Evolutionary conservation across 2,329 filamentous ascomycete genomes (phyloP).

Genomic region (Talaromyces albobiverticillius): DNA sequence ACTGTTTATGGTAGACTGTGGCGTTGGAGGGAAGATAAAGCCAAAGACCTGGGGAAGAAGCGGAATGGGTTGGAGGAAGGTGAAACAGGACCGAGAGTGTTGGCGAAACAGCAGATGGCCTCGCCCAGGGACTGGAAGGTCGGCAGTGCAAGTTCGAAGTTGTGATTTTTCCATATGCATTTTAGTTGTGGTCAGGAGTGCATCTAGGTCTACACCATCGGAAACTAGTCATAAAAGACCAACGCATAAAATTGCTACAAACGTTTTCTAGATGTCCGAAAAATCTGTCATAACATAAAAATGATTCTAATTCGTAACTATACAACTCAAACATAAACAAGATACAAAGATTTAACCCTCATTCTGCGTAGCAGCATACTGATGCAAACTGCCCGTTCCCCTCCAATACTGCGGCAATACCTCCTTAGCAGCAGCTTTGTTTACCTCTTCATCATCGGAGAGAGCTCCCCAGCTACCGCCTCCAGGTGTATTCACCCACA

Average conservation of each 20-base stretch:
- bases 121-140: neutral
- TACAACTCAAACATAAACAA: too few relatives aligned
- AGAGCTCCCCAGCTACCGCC: conserved; percentile 4
- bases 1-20: conserved; percentile 14
- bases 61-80: conserved; percentile 27
- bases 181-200: too few relatives aligned
- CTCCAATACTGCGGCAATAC: conserved; percentile 1
- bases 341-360: neutral
- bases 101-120: conserved; percentile 18
- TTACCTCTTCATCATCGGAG: neutral
- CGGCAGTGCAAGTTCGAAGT: neutral
- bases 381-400: conserved; percentile 5
- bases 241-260: too few relatives aligned
- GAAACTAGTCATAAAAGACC: too few relatives aligned
- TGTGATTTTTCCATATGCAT: too few relatives aligned
- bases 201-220: too few relatives aligned
- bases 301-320: too few relatives aligned
- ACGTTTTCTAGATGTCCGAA: too few relatives aligned
- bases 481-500: conserved; percentile 7
- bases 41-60: conserved; percentile 16
- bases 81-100: conserved; percentile 25
- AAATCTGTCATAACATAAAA: too few relatives aligned
- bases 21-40: neutral
- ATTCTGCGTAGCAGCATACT: conserved; percentile 5
- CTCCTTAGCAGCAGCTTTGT: neutral